A percentile compares a stretch with the other conserved stretches of the same genome.
Evolutionary conservation across 2,329 filamentous ascomycete genomes (phyloP).

Genomic region (Paraphaeosphaeria minitans): DNA sequence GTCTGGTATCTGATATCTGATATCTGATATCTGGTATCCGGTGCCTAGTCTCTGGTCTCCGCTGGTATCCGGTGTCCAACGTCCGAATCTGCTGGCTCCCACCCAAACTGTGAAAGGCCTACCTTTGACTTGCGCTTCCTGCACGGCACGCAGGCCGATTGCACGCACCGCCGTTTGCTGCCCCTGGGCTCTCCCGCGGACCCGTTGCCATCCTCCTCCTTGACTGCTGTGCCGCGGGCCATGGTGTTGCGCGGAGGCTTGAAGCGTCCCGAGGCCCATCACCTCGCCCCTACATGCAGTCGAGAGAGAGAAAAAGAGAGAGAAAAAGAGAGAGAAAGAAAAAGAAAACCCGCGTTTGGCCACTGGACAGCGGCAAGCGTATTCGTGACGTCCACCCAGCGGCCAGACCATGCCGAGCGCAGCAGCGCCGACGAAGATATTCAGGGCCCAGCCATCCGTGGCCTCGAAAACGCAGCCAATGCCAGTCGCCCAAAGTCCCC

Average conservation of each 20-base stretch:
- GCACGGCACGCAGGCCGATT: slow-evolving; percentile 55
- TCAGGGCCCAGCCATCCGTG: neutral
- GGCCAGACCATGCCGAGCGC: slow-evolving; percentile 1
- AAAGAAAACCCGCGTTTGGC: slow-evolving; percentile 13
- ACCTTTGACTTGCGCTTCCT: slow-evolving; percentile 58
- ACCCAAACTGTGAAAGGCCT: slow-evolving; percentile 17
- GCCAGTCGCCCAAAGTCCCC: neutral
- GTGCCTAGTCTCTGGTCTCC: too few species aligned
- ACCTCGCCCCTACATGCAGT: slow-evolving; percentile 1
- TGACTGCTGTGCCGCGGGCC: slow-evolving; percentile 33
- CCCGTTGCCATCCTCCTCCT: slow-evolving; percentile 26
- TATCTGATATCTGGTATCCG: too few species aligned
- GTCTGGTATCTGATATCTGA: too few species aligned
- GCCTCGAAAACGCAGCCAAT: neutral
- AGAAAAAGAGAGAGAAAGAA: too few species aligned
- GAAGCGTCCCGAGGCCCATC: slow-evolving; percentile 5
- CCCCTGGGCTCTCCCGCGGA: slow-evolving; percentile 31
- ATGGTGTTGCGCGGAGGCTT: slow-evolving; percentile 31
- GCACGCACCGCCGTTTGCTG: slow-evolving; percentile 43
- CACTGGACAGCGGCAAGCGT: slow-evolving; percentile 13
- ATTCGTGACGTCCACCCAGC: slow-evolving; percentile 22
- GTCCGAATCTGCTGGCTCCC: too few species aligned
- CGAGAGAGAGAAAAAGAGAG: slow-evolving; percentile 1
- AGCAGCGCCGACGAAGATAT: neutral
- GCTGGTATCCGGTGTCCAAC: too few species aligned